Evolutionary conservation across 495 filamentous ascomycete genomes (phyloP).

Genomic region (Tuber microsphaerosporum): DNA sequence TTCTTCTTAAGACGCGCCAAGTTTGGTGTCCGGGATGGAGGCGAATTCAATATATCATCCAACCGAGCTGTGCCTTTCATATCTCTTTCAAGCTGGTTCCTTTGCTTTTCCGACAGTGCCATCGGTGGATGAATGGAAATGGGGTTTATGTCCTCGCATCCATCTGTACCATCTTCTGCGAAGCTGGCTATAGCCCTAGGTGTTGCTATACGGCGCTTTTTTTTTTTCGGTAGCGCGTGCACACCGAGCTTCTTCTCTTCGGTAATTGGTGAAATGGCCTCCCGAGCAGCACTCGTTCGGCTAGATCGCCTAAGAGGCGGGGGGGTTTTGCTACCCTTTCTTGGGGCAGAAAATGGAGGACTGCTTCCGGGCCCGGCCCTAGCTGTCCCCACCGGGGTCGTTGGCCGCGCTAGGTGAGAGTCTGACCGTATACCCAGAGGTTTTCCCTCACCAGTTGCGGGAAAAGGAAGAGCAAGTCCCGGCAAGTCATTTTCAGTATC

Average conservation of each 20-base stretch:
- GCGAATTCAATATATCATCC: conserved; percentile 26
- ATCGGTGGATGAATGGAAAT: conserved; percentile 14
- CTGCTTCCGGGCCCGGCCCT: conserved; percentile 6
- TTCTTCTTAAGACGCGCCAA: conserved; percentile 22
- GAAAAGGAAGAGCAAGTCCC: background rate
- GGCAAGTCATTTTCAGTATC: background rate
- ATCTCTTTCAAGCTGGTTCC: conserved; percentile 19
- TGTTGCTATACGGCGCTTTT: conserved; percentile 9
- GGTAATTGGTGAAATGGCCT: conserved; percentile 1
- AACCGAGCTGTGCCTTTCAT: conserved; percentile 23
- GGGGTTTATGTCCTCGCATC: conserved; percentile 9
- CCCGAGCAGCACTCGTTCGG: background rate
- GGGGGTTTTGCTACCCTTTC: background rate
- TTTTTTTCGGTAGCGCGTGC: background rate
- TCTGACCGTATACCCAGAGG: background rate
- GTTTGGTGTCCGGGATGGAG: conserved; percentile 29
- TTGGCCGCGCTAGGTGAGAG: conserved; percentile 8
- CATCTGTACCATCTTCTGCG: conserved; percentile 31
- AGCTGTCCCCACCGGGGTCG: background rate
- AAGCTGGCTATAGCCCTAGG: conserved; percentile 20
- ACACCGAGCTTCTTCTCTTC: background rate
- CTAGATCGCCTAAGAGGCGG: background rate
- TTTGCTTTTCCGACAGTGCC: conserved; percentile 11
- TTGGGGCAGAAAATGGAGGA: background rate
- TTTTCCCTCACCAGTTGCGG: background rate